These are phyloP conservation scores for Coemansia sp. DNA, from an alignment of 192 early-diverging fungal genomes.

Conservation along the genomic window DNA sequence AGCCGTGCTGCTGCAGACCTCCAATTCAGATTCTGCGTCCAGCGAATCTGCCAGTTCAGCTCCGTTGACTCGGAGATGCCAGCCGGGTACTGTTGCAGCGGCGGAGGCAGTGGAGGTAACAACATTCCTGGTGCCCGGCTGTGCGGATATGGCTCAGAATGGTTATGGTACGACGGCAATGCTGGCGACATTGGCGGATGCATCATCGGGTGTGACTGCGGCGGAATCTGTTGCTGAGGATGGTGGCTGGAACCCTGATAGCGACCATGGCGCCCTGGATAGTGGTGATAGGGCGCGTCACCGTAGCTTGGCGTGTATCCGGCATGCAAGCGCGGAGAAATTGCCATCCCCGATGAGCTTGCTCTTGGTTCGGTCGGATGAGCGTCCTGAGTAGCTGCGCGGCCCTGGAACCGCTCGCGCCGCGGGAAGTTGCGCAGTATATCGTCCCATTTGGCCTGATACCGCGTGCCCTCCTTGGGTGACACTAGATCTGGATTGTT, in stretches of 20 bases:
- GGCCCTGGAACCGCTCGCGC: slow-evolving; percentile 38
- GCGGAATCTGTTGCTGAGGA: slow-evolving; percentile 14
- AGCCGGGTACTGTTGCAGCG: slow-evolving; percentile 14
- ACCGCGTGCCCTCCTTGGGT: slow-evolving; percentile 52
- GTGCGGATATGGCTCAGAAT: neutral
- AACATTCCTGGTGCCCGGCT: neutral
- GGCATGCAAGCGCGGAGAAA: slow-evolving; percentile 7
- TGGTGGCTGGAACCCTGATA: slow-evolving; percentile 2
- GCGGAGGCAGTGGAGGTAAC: slow-evolving; percentile 5
- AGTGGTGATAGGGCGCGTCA: slow-evolving; percentile 8
- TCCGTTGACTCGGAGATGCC: slow-evolving; percentile 37
- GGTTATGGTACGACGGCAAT: slow-evolving; percentile 12
- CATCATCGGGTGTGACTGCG: slow-evolving; percentile 4
- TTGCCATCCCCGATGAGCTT: slow-evolving; percentile 16
- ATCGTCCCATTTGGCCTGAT: slow-evolving; percentile 56
- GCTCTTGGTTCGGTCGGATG: neutral
- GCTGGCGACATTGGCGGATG: neutral
- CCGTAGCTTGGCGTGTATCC: neutral
- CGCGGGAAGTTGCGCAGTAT: slow-evolving; percentile 51
- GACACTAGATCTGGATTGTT: slow-evolving; percentile 49
- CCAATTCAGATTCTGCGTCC: slow-evolving; percentile 33
- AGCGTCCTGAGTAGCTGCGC: slow-evolving; percentile 4
- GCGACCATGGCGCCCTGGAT: neutral
- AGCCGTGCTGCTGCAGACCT: slow-evolving; percentile 27
- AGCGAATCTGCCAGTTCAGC: slow-evolving; percentile 45